Percentiles rank a stretch among this genome's conserved stretches.
phyloP scores from a whole-genome alignment of 83 land plant genomes.

The Picea abies region DNA sequence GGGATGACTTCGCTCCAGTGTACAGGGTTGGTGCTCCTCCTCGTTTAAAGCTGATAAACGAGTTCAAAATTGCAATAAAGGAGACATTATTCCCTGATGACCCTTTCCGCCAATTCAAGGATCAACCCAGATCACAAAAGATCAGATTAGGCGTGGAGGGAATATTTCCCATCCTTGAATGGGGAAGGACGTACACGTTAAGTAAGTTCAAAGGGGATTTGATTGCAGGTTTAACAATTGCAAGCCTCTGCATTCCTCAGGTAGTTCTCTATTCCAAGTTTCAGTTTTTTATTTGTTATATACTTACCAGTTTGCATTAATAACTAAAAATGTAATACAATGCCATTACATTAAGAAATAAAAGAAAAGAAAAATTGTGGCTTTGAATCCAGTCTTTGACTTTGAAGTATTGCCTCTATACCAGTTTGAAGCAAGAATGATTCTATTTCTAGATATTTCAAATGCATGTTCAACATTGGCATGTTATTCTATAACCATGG shows the following conservation, averaged over 20 bases:
- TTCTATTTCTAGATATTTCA: background rate
- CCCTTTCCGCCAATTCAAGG: constrained; percentile 61
- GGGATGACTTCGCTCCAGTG: background rate
- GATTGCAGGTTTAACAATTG: constrained; percentile 85
- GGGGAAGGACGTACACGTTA: constrained; percentile 57
- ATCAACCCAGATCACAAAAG: constrained; percentile 38
- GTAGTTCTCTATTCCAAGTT: constrained; percentile 29
- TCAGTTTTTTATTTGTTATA: no score
- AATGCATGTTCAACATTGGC: background rate
- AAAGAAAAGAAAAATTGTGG: no score
- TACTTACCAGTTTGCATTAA: no score
- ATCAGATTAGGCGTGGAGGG: constrained; percentile 43
- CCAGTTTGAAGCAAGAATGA: background rate
- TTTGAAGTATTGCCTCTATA: background rate
- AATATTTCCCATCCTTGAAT: constrained; percentile 73
- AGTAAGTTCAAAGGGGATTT: constrained; percentile 55
- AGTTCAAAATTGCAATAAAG: constrained; percentile 25
- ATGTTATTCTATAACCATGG: no score
- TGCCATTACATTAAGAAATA: no score
- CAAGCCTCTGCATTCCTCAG: constrained; percentile 94
- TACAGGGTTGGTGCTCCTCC: constrained; percentile 12
- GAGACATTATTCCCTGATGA: constrained; percentile 72
- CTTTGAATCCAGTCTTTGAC: background rate
- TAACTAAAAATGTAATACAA: no score
- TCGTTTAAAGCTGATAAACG: constrained; percentile 31